A percentile compares a stretch with the other conserved stretches of the same genome.
phyloP scores from a whole-genome alignment of 257 asterid genomes.

The Knoxia roxburghii region DNA sequence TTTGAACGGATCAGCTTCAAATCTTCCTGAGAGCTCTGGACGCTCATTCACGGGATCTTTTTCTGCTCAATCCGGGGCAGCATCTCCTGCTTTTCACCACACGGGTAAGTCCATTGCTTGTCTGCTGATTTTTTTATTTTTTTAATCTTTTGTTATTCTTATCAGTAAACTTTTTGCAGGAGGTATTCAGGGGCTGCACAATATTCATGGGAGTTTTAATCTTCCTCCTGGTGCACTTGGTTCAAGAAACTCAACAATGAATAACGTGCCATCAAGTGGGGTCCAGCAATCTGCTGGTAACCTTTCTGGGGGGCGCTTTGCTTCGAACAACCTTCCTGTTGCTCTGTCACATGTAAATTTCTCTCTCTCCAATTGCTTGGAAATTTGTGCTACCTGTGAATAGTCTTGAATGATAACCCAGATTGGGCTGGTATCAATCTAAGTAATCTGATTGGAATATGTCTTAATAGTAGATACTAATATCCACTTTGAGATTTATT shows the following conservation, averaged over 20 bases:
- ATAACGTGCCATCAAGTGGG: slow-evolving; percentile 78
- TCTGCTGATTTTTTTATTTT: not conserved
- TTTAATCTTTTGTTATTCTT: slow-evolving; percentile 12
- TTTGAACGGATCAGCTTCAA: slow-evolving; percentile 73
- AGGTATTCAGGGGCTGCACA: slow-evolving; percentile 85
- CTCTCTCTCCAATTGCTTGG: slow-evolving; percentile 4
- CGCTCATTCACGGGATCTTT: slow-evolving; percentile 80
- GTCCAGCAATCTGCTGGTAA: slow-evolving; percentile 78
- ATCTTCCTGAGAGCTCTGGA: slow-evolving; percentile 80
- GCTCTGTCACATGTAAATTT: slow-evolving; percentile 76
- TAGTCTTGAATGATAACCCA: not conserved
- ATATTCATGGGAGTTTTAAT: slow-evolving; percentile 77
- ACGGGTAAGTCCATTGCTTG: slow-evolving; percentile 51
- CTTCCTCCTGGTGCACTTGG: slow-evolving; percentile 93
- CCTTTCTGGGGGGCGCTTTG: slow-evolving; percentile 81
- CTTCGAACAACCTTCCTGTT: slow-evolving; percentile 79
- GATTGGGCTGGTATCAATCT: not conserved
- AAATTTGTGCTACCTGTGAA: not conserved
- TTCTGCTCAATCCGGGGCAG: slow-evolving; percentile 92
- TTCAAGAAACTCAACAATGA: slow-evolving; percentile 72
- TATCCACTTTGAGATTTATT: not conserved
- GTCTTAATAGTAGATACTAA: not conserved
- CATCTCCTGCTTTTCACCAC: slow-evolving; percentile 81
- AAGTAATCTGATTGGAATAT: slow-evolving; percentile 2
- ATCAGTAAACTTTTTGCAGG: slow-evolving; percentile 44